phyloP scores from a whole-genome alignment of 2,329 filamentous ascomycete genomes.

The Coniochaeta hoffmannii region DNA sequence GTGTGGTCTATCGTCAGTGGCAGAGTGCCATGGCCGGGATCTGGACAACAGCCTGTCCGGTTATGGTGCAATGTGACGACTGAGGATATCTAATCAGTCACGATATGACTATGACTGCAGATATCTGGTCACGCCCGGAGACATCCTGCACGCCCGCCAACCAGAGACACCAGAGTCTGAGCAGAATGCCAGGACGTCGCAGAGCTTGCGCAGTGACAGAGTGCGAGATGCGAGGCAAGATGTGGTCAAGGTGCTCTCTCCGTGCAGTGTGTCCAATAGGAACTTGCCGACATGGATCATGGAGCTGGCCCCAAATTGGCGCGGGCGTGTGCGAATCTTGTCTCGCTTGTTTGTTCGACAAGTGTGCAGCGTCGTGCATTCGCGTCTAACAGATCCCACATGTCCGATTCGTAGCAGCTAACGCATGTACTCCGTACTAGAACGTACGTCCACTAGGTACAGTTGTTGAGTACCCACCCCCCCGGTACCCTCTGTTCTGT shows the following conservation, averaged over 20 bases:
- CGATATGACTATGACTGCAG: background rate
- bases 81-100: background rate
- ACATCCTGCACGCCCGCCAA: background rate
- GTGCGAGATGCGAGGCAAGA: background rate
- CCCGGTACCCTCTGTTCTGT: background rate
- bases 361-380: background rate
- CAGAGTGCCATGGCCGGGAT: background rate
- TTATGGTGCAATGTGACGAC: background rate
- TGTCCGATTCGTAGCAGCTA: conserved; percentile 3
- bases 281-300: background rate
- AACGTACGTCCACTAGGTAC: too few species aligned
- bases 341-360: background rate
- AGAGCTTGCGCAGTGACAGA: background rate
- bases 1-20: background rate
- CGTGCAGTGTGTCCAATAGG: conserved; percentile 1
- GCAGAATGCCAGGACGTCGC: background rate
- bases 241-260: background rate
- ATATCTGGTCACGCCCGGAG: background rate
- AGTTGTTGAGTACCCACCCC: too few species aligned
- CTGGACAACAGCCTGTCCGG: background rate
- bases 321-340: background rate
- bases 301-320: background rate
- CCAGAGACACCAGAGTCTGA: background rate
- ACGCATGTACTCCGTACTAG: conserved; percentile 3
- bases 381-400: background rate